Percentiles rank a stretch among this genome's conserved stretches.
Evolutionary conservation across 2,329 filamentous ascomycete genomes (phyloP).

Genomic region (Ophiocordyceps robertsii): DNA sequence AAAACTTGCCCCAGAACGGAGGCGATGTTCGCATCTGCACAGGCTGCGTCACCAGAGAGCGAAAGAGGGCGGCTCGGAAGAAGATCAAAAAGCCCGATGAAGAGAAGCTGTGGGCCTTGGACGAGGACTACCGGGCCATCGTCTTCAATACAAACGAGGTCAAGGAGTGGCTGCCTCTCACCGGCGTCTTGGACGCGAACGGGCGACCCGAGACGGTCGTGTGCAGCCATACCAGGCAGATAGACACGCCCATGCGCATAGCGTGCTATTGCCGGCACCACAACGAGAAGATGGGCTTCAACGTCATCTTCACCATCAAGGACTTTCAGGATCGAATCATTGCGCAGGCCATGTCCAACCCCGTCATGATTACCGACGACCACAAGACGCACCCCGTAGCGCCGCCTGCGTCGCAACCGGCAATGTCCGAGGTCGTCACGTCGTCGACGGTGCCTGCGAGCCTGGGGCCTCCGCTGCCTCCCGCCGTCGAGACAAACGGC

Average conservation of each 20-base stretch:
- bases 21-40: conserved; percentile 87
- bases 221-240: conserved; percentile 52
- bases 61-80: conserved; percentile 82
- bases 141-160: conserved; percentile 86
- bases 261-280: conserved; percentile 96
- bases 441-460: conserved; percentile 9
- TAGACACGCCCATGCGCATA: conserved; percentile 86
- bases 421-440: conserved; percentile 14
- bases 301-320: conserved; percentile 89
- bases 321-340: conserved; percentile 64
- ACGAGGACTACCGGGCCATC: conserved; percentile 69
- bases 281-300: conserved; percentile 81
- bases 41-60: conserved; percentile 84
- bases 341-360: conserved; percentile 71
- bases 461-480: conserved; percentile 2
- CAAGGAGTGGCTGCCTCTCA: conserved; percentile 64
- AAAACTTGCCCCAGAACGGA: conserved; percentile 67
- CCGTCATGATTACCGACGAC: conserved; percentile 95
- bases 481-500: conserved; percentile 14
- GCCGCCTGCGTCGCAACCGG: conserved; percentile 12
- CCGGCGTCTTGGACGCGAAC: conserved; percentile 31
- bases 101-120: conserved; percentile 72
- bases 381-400: conserved; percentile 64
- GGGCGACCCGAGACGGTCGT: conserved; percentile 31
- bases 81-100: conserved; percentile 90